phyloP scores from a whole-genome alignment of 169 alveolate species.

The Eimeria tenella region DNA sequence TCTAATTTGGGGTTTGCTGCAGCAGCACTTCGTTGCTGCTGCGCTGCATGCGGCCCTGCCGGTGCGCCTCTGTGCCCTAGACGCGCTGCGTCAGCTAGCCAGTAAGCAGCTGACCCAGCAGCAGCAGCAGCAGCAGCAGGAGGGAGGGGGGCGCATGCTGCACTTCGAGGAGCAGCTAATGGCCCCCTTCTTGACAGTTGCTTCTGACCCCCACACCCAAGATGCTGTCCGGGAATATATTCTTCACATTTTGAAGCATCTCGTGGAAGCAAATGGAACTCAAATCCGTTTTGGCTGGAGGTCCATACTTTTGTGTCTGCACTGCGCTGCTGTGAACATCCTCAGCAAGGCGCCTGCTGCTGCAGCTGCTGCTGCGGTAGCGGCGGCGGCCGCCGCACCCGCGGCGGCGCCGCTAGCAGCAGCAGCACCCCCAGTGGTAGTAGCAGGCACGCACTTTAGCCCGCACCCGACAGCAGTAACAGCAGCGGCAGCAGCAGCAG shows the following conservation, averaged over 20 bases:
- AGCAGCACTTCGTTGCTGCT: constrained; percentile 86
- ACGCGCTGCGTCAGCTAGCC: constrained; percentile 91
- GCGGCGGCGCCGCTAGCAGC: no score
- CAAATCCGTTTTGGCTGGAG: constrained; percentile 12
- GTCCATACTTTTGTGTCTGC: not conserved
- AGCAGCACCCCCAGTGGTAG: no score
- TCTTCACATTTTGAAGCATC: not conserved
- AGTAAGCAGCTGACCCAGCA: constrained; percentile 89
- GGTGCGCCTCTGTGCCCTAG: constrained; percentile 89
- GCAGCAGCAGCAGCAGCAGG: constrained; percentile 80
- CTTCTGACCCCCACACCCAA: not conserved
- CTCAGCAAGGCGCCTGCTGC: not conserved
- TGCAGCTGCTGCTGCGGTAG: not conserved
- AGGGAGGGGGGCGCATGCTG: not conserved
- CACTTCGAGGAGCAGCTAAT: not conserved
- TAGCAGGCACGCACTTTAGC: not conserved
- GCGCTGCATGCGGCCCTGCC: constrained; percentile 75
- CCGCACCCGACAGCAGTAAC: not conserved
- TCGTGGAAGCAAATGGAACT: not conserved
- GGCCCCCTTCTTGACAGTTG: not conserved
- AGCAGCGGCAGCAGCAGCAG: not conserved
- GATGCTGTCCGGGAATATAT: constrained; percentile 13
- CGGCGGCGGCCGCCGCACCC: no score
- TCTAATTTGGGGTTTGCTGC: constrained; percentile 89
- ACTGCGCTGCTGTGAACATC: not conserved